Evolutionary conservation across 306 rosid genomes (phyloP).

Genomic region (Glycine tomentella): DNA sequence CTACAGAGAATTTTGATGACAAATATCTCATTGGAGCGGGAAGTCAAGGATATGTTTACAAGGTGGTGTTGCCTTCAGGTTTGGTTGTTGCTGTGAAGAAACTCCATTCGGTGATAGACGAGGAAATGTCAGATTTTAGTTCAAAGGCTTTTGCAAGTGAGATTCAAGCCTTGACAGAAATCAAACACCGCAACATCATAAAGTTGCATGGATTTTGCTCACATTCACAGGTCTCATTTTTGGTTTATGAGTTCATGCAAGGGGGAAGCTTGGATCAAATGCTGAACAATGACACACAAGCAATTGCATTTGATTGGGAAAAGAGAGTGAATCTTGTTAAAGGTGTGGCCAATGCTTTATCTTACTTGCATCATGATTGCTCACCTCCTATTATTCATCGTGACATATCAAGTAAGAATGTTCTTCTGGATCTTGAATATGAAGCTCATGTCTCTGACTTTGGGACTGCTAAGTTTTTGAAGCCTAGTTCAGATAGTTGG

Average conservation of each 20-base stretch:
- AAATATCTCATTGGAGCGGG: constrained; percentile 48
- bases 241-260: constrained; percentile 50
- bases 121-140: constrained; percentile 26
- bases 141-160: constrained; percentile 46
- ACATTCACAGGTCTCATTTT: constrained; percentile 45
- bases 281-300: constrained; percentile 32
- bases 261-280: constrained; percentile 51
- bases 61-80: constrained; percentile 32
- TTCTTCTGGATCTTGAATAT: constrained; percentile 47
- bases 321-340: constrained; percentile 49
- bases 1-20: constrained; percentile 42
- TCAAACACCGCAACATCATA: constrained; percentile 48
- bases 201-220: constrained; percentile 49
- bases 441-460: constrained; percentile 55
- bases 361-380: constrained; percentile 51
- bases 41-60: constrained; percentile 51
- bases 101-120: constrained; percentile 38
- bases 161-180: constrained; percentile 47
- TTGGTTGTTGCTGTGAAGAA: constrained; percentile 52
- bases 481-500: constrained; percentile 35
- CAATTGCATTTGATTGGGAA: constrained; percentile 47
- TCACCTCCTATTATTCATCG: constrained; percentile 48
- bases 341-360: constrained; percentile 54
- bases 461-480: constrained; percentile 46
- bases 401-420: constrained; percentile 51